These are phyloP conservation scores for Hanseniaspora hatyaiensis DNA, from an alignment of 805 yeast genomes.

Conservation along the genomic window DNA sequence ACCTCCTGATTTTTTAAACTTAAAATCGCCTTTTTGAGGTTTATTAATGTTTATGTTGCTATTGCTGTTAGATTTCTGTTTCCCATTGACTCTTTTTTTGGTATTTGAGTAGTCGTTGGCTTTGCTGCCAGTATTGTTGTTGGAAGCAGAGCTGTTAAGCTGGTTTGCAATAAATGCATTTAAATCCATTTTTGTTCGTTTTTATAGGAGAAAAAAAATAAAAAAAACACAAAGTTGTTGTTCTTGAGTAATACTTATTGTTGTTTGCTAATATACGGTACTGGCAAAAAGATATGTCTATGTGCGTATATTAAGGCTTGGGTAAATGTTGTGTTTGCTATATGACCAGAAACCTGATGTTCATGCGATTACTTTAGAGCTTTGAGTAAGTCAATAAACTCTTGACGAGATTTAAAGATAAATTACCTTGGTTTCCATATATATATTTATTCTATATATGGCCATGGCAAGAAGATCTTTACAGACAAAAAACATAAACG, in stretches of 20 bases:
- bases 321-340: no score
- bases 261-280: background rate
- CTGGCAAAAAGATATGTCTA: background rate
- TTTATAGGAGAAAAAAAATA: background rate
- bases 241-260: background rate
- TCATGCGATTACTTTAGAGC: no score
- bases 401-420: background rate
- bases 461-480: no score
- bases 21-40: background rate
- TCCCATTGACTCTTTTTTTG: background rate
- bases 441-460: no score
- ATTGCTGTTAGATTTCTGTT: constrained; percentile 4
- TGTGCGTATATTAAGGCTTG: no score
- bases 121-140: background rate
- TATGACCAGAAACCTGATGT: no score
- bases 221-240: no score
- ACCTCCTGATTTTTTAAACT: background rate
- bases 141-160: background rate
- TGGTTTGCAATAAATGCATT: constrained; percentile 1
- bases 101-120: background rate
- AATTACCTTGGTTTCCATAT: background rate
- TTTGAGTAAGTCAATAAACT: constrained; percentile 1
- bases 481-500: no score
- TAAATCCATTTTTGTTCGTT: background rate
- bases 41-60: constrained; percentile 11